phyloP scores from a whole-genome alignment of 2,329 filamentous ascomycete genomes.

The Colletotrichum filicis region DNA sequence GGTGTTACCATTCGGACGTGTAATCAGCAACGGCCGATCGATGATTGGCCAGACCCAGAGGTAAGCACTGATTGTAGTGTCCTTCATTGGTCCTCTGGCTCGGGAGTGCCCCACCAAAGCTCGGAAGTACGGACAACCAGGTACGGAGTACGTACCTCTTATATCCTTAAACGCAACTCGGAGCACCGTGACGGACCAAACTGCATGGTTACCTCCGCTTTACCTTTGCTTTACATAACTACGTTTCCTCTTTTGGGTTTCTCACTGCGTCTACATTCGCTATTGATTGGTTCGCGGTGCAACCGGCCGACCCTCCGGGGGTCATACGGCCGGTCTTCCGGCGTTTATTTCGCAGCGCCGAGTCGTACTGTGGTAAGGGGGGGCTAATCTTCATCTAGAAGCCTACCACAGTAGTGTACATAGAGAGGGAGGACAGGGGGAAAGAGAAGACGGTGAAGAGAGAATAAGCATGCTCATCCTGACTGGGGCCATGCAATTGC shows the following conservation, averaged over 20 bases:
- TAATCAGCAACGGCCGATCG: conserved; percentile 13
- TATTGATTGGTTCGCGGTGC: neutral
- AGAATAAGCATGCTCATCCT: neutral
- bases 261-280: neutral
- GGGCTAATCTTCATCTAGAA: neutral
- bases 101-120: neutral
- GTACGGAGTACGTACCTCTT: no score
- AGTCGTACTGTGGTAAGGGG: neutral
- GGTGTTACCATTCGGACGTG: conserved; percentile 16
- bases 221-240: neutral
- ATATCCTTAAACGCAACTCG: neutral
- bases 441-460: neutral
- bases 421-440: neutral
- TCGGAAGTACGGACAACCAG: neutral
- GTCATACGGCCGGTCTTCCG: conserved; percentile 6
- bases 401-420: no score
- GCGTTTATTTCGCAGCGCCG: neutral
- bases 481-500: neutral
- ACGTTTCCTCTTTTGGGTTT: conserved; percentile 5
- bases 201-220: conserved; percentile 1
- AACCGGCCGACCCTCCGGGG: neutral
- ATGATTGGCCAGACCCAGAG: neutral
- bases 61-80: neutral
- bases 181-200: neutral
- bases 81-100: conserved; percentile 15